These are phyloP conservation scores for Licmophora abbreviata DNA, from an alignment of 108 stramenopile species.

Conservation along the genomic window DNA sequence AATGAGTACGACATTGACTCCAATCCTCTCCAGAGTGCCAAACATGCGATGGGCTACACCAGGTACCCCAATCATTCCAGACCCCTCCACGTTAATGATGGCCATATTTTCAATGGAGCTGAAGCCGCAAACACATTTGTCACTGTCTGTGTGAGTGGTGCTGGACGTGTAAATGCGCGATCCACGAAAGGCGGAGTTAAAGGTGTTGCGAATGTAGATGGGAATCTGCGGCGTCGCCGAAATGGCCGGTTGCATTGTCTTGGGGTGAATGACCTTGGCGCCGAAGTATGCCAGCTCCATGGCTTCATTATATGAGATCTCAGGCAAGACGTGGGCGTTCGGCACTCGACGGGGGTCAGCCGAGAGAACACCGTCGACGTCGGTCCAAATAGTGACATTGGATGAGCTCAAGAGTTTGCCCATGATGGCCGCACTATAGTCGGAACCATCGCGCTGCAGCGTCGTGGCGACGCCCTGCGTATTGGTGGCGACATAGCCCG, in stretches of 20 bases:
- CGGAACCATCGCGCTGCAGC: conserved; percentile 79
- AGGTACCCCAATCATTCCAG: conserved; percentile 75
- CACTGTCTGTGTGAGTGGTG: conserved; percentile 37
- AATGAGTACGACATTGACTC: conserved; percentile 74
- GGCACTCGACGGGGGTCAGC: conserved; percentile 88
- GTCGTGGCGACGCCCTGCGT: conserved; percentile 83
- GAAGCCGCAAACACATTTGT: conserved; percentile 76
- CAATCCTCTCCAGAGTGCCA: conserved; percentile 53
- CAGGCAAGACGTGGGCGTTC: conserved; percentile 44
- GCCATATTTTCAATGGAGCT: conserved; percentile 80
- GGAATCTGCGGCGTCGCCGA: conserved; percentile 62
- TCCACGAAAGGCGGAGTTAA: conserved; percentile 71
- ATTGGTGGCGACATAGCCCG: conserved; percentile 89
- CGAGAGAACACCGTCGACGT: conserved; percentile 49
- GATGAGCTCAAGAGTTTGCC: conserved; percentile 64
- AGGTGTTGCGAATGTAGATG: conserved; percentile 85
- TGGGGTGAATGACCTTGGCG: conserved; percentile 88
- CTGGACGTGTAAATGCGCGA: conserved; percentile 63
- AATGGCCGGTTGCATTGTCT: conserved; percentile 83
- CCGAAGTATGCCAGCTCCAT: conserved; percentile 94
- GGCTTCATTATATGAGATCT: conserved; percentile 86
- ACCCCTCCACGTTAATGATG: conserved; percentile 86
- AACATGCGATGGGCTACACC: conserved; percentile 76
- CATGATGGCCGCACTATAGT: conserved; percentile 88
- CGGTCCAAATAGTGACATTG: conserved; percentile 82